Conservation (phyloP, 2,329 filamentous ascomycete species). For the Fusarium virguliforme region DNA sequence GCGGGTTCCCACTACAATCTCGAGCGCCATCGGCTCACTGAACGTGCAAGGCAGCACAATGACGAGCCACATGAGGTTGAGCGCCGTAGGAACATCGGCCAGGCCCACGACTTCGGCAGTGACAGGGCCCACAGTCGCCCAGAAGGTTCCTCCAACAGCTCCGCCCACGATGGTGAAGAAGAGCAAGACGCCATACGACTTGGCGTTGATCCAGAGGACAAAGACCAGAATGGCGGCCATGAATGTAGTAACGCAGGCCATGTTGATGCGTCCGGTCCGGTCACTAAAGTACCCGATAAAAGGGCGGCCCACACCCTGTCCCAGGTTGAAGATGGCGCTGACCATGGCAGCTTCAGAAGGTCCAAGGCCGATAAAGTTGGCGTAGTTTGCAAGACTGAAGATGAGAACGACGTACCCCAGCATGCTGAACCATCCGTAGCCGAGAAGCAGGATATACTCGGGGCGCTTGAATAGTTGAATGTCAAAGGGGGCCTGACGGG, state of each 20-base stretch:
- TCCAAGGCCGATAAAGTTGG: conserved; percentile 76
- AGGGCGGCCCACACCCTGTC: conserved; percentile 78
- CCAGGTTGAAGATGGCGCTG: conserved; percentile 81
- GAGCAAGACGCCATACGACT: conserved; percentile 75
- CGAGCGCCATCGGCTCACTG: conserved; percentile 75
- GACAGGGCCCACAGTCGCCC: conserved; percentile 78
- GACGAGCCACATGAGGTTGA: conserved; percentile 81
- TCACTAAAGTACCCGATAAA: conserved; percentile 82
- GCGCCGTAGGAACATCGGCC: conserved; percentile 74
- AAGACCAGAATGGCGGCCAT: conserved; percentile 76
- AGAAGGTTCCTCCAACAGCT: conserved; percentile 79
- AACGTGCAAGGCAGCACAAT: conserved; percentile 81
- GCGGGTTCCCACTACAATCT: conserved; percentile 63
- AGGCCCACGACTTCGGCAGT: conserved; percentile 82
- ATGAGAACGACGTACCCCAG: conserved; percentile 83
- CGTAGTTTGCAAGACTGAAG: conserved; percentile 83
- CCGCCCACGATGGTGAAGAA: conserved; percentile 82
- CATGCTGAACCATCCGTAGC: conserved; percentile 80
- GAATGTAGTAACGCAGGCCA: conserved; percentile 77
- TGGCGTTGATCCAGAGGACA: conserved; percentile 80
- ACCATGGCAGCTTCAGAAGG: conserved; percentile 79
- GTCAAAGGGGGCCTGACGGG: conserved; percentile 78
- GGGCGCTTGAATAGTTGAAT: conserved; percentile 71
- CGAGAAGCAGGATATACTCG: conserved; percentile 76
- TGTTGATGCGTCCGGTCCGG: conserved; percentile 79